Evolutionary conservation across 345 rosid genomes (phyloP), one percentile per base, ranked within the genome.

Genomic region (Populus simonii): DNA sequence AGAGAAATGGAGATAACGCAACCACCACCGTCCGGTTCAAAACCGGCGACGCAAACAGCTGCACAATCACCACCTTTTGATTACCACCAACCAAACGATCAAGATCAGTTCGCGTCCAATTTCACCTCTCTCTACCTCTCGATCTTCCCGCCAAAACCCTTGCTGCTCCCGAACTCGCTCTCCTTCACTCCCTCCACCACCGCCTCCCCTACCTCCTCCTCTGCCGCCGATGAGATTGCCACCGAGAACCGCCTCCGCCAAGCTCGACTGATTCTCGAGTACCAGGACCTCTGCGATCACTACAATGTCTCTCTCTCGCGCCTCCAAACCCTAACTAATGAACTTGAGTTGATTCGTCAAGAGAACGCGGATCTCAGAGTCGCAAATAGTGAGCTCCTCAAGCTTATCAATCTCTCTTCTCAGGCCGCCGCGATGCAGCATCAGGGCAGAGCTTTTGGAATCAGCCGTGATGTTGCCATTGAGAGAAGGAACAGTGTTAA

Each of bases 191-290:
- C 88, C 0, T 87, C 96, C 20, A 85, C 91, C 33, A 84, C 89
- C n/a, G 83, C 84, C 0, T 59, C 90, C 22, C 74, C 91, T 7
- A 72, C 68, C 74, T 78, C 85, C 78, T 45, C 75, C 71, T 31
- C 79, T 41, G 51, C 74, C n/a, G 66, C 66, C 12, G 71, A 70
- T 2, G 80, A 82, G 51, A 23, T 80, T 5, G 76, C 87, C 72
- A 89, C 89, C 15, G 94, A 92, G 76, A 79, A 86, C 69, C 90
- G 94, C 57, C 93, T 93, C 57, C 86, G 72, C 72, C 96, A 93
- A 78, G 96, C 96, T 45, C 80, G 91, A 1, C 90, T 93, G 25
- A 82, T 92, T 45, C 85, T 90, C 43, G 97, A 92, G 83, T 87
- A 88, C 81, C 92, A 89, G 59, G 89, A 89, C 75, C 93, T 90